Percentiles rank a stretch among this genome's conserved stretches.
These are phyloP conservation scores for Ophiosphaerella korrae DNA, from an alignment of 2,329 filamentous ascomycete species.

Conservation along the genomic window DNA sequence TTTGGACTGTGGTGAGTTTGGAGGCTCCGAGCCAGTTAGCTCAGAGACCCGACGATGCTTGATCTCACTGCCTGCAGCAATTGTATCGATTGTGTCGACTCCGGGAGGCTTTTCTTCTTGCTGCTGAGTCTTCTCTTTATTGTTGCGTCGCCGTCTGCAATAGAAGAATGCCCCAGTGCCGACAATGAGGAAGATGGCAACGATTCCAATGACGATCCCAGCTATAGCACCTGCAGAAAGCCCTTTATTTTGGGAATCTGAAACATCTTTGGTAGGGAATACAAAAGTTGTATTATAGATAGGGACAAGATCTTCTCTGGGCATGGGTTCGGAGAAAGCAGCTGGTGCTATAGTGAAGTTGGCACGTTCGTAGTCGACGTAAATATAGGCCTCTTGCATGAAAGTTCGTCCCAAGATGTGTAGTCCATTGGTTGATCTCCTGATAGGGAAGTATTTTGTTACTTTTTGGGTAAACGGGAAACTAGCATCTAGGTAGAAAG, in stretches of 20 bases:
- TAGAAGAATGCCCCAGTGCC: conserved; percentile 34
- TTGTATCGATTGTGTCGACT: conserved; percentile 38
- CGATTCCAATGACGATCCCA: conserved; percentile 42
- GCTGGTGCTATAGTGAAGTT: conserved; percentile 43
- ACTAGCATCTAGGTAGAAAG: conserved; percentile 28
- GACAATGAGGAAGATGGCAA: conserved; percentile 28
- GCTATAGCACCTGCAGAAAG: conserved; percentile 38
- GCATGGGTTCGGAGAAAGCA: conserved; percentile 26
- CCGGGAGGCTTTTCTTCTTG: conserved; percentile 24
- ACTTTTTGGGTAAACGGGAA: conserved; percentile 13
- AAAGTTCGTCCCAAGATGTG: conserved; percentile 43
- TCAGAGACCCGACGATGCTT: conserved; percentile 42
- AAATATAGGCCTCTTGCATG: conserved; percentile 45
- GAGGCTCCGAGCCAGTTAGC: conserved; percentile 38
- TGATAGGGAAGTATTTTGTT: conserved; percentile 40
- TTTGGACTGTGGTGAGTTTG: conserved; percentile 32
- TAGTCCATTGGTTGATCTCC: conserved; percentile 25
- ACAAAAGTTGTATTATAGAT: conserved; percentile 31
- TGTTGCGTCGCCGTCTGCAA: conserved; percentile 27
- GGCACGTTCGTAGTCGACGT: conserved; percentile 44
- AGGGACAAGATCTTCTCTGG: conserved; percentile 19
- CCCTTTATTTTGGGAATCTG: conserved; percentile 10
- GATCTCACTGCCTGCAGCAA: conserved; percentile 30
- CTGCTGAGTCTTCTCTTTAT: conserved; percentile 7
- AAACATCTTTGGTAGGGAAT: neutral